Base-by-base conservation (phyloP, 257 asterid species). In the Orobanche coerulescens region DNA sequence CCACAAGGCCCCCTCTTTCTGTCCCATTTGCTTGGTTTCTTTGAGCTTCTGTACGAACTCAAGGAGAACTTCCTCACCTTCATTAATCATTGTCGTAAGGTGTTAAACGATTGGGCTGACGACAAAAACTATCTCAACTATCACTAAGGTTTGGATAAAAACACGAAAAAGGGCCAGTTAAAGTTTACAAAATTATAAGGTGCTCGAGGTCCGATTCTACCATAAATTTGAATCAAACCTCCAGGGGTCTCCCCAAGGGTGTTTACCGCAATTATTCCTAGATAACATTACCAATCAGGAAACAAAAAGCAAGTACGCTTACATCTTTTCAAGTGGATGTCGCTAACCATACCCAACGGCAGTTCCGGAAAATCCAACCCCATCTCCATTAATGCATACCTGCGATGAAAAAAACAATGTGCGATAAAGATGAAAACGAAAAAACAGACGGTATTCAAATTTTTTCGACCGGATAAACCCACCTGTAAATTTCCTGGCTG, bases 371-470 rank as follows among this genome's bases (percentile, higher is more conserved):
- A 74, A 68, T 89, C 97, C 5, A 81, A 66, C 7, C 83, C 98
- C 79, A 83, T 82, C 64, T 93, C 97, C 95, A 86, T 79, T 77
- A 93, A 49, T 14, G 97, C 95, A 70, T 89, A 93, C 75, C 98
- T 88, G 61, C 34, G 51, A 49, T 1, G 37, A 15, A 14, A 54
- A 3, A 2, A 13, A 6, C 9, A 1, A 1, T 6, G 24, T 26
- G n/a, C n/a, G n/a, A n/a, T n/a, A n/a, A n/a, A n/a, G n/a, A n/a
- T n/a, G n/a, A n/a, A n/a, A n/a, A n/a, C 20, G 16, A 42, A 42
- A 42, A 6, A 37, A 7, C 20, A 2, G 15, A n/a, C 6, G 16
- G 6, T 39, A 10, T 16, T 39, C n/a, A 39, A 2, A 12, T 1
- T 12, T 39, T 13, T 10, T 16, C 44, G n/a, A 3, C 11, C 2